Base-by-base conservation (phyloP, 148 eudicot species). In the Vaccinium corymbosum region DNA sequence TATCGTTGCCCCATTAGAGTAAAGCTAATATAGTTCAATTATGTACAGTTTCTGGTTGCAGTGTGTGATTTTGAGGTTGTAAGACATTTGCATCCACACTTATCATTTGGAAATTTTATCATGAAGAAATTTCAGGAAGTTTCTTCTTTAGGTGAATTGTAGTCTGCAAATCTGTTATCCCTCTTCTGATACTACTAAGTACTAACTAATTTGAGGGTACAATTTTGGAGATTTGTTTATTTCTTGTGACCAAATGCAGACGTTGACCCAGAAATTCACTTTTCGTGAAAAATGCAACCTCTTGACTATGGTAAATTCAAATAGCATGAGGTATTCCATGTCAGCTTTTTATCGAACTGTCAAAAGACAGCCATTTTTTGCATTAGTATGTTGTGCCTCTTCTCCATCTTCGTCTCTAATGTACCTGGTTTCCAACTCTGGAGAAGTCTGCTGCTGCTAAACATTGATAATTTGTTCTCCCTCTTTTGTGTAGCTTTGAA, bases 101-200 rank as follows among this genome's bases (percentile, higher is more conserved):
- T 64, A 80, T 84, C 13, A 57, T 80, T 80, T 11, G 55, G 66
- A 16, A 73, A 29, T 35, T 85, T 48, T 27, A 72, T 25, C 42
- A 59, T 35, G 53, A 49, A 17, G 42, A 82, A 48, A 78, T n/a
- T 48, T 76, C 15, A n/a, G 16, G 56, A 76, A 49, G 79, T 29
- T 76, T 22, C 79, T 70, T 27, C 4, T 75, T 49, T 76, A 49
- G 10, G 55, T 22, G 79, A 49, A 76, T 49, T 76, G 32, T 49
- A n/a, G 29, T 76, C 17, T 12, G 32, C 22, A 13, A 42, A 76
- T 49, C 25, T 76, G 25, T 17, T 12, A 17, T 75, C 27, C 52
- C 53, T 75, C n/a, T 19, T 75, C 4, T 10, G 32, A 25, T 2
- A 66, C 16, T 29, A 15, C 17, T 46, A 48, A 48, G 46, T 52